These are phyloP conservation scores for Sugiyamaella xylanicola DNA, from an alignment of 1,139 yeast species.

Conservation along the genomic window DNA sequence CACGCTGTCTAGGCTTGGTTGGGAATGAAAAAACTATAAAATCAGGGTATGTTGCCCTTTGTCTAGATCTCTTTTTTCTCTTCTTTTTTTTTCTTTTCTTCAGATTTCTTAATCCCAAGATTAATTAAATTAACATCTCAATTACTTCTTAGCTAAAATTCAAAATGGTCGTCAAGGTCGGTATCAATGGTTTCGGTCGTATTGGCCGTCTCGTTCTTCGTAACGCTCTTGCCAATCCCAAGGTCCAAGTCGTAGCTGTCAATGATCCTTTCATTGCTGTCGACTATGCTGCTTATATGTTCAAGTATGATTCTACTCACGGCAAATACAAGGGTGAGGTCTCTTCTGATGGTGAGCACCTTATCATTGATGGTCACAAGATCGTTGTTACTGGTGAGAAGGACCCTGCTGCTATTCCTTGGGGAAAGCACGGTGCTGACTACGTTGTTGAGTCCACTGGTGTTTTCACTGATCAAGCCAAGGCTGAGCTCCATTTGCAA, in stretches of 20 bases:
- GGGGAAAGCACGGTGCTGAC: constrained; percentile 79
- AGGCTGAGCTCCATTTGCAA: constrained; percentile 77
- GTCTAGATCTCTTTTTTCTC: not conserved
- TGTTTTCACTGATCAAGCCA: constrained; percentile 77
- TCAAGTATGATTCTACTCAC: constrained; percentile 87
- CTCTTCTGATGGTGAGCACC: constrained; percentile 54
- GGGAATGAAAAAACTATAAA: constrained; percentile 7
- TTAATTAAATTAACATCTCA: not conserved
- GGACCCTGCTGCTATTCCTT: constrained; percentile 79
- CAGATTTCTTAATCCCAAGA: constrained; percentile 2
- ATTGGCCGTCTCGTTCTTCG: constrained; percentile 82
- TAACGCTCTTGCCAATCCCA: constrained; percentile 69
- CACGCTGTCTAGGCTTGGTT: not conserved
- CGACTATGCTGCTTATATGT: constrained; percentile 85
- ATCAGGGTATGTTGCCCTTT: constrained; percentile 7
- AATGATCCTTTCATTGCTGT: constrained; percentile 83
- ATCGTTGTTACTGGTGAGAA: constrained; percentile 72
- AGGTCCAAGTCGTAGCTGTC: constrained; percentile 74
- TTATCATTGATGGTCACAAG: constrained; percentile 68
- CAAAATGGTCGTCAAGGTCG: constrained; percentile 52
- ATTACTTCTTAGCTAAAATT: constrained; percentile 4
- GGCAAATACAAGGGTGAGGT: constrained; percentile 75
- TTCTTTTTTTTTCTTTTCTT: constrained; percentile 6
- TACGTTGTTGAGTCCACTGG: constrained; percentile 87
- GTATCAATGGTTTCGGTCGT: constrained; percentile 91